These are phyloP conservation scores for Mortierella claussenii DNA, from an alignment of 192 early-diverging fungal species.

Conservation along the genomic window DNA sequence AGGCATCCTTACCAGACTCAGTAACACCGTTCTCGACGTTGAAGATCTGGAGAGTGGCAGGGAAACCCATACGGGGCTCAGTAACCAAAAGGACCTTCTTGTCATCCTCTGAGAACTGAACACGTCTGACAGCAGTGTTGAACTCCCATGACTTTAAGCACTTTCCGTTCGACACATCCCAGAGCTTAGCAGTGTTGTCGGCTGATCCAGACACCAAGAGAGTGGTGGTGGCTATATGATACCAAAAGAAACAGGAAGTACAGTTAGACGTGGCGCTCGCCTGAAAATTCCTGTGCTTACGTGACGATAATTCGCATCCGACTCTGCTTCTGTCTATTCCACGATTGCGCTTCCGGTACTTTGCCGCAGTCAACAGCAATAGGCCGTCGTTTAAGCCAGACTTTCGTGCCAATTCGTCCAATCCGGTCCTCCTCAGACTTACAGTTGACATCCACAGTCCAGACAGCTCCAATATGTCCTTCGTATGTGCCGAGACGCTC, in stretches of 20 bases:
- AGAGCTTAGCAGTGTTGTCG: constrained; percentile 91
- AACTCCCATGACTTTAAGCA: constrained; percentile 93
- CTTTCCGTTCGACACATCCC: constrained; percentile 92
- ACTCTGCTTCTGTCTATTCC: no score
- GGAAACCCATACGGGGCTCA: constrained; percentile 96
- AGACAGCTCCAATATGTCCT: constrained; percentile 94
- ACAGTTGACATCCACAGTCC: constrained; percentile 95
- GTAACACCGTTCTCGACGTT: constrained; percentile 70
- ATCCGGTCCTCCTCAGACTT: no score
- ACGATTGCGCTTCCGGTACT: no score
- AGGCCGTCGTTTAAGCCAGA: no score
- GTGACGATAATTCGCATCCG: no score
- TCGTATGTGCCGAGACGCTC: constrained; percentile 94
- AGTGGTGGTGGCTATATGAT: constrained; percentile 68
- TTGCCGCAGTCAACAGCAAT: no score
- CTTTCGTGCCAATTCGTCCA: no score
- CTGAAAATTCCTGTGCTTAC: no score
- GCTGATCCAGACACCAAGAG: constrained; percentile 90
- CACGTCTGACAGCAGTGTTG: constrained; percentile 89
- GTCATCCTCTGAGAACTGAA: constrained; percentile 93
- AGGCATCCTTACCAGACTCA: constrained; percentile 63
- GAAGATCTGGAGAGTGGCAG: constrained; percentile 87
- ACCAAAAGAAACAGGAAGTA: not conserved
- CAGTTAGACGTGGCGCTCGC: no score
- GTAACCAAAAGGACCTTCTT: constrained; percentile 89